Base-by-base conservation (phyloP, 441 rosid species). In the Eugenia klotzschiana region DNA sequence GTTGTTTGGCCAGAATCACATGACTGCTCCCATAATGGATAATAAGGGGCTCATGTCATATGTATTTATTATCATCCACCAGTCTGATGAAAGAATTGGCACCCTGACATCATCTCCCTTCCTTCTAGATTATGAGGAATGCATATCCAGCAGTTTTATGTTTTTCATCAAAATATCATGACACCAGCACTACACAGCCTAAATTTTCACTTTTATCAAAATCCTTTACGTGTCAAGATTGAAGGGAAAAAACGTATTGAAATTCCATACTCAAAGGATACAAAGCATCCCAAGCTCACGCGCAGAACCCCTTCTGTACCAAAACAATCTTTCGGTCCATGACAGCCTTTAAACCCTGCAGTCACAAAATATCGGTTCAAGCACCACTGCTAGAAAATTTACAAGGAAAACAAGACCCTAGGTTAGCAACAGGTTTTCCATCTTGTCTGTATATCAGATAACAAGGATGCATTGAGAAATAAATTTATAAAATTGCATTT, bases 241-340 rank as follows among this genome's bases (percentile, higher is more conserved):
- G 74, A 64, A 64, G n/a, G 46, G 74, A 8, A 33, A 64, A 64
- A 40, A 18, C 5, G n/a, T 60, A 33, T 20, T 64, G n/a, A 18
- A 64, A 77, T 69, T 80, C 74, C n/a, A 80, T 23, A 56, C 46
- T 27, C 40, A 46, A 80, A 94, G 99, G 99, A 96, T 93, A 95
- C 97, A 87, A 93, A 95, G 87, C 99, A 96, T 86, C 98, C 98
- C 87, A 96, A 89, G 94, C 99, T 96, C 77, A 95, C 97, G 1
- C 99, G 94, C 81, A 94, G 90, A 86, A 96, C 99, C 80, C 97
- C 98, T 86, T 95, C 94, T 0, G 97, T 91, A 20, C 99, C 99
- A 16, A 91, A 90, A 88, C 99, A 96, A 84, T 94, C 89, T 20
- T 81, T 87, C 60, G 90, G 91, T 69, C 93, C 96, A 84, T 90